Percentiles rank a stretch among this genome's conserved stretches.
Conservation (phyloP, 345 rosid species). For the Ceriops zippeliana region DNA sequence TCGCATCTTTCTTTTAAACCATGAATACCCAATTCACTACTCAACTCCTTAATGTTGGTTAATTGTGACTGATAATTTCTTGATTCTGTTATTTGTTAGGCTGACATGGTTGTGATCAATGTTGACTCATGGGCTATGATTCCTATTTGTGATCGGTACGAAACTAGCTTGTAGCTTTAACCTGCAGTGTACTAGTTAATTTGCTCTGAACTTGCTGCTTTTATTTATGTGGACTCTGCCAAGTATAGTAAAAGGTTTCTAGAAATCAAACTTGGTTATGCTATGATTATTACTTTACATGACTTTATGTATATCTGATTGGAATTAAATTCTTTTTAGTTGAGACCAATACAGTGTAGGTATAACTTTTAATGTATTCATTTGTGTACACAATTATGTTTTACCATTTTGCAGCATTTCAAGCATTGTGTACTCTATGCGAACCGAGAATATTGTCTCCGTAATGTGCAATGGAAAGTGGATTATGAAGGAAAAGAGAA, state of each 20-base stretch:
- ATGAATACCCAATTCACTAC: background rate
- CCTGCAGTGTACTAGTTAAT: background rate
- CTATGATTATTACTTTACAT: too few relatives aligned
- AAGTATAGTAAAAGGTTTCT: background rate
- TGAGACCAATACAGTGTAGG: background rate
- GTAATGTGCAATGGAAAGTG: conserved; percentile 74
- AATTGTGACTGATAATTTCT: conserved; percentile 8
- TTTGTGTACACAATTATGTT: background rate
- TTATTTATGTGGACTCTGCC: background rate
- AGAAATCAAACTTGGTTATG: background rate
- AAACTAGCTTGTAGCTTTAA: background rate
- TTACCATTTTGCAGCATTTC: conserved; percentile 44
- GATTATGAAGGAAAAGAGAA: conserved; percentile 64
- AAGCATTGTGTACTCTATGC: conserved; percentile 60
- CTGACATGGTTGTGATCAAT: conserved; percentile 59
- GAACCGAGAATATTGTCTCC: conserved; percentile 58
- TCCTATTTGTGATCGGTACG: conserved; percentile 64
- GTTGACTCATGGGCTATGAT: conserved; percentile 55
- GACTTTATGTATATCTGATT: too few relatives aligned
- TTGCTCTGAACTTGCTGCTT: background rate
- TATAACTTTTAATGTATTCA: background rate
- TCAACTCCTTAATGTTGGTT: conserved; percentile 7
- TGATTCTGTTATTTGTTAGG: conserved; percentile 35
- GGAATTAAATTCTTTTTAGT: too few relatives aligned
- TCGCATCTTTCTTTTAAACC: background rate